Evolutionary conservation across 805 yeast species (phyloP), one percentile per base, ranked within the genome.

Genomic region (Candida nonsorbophila): DNA sequence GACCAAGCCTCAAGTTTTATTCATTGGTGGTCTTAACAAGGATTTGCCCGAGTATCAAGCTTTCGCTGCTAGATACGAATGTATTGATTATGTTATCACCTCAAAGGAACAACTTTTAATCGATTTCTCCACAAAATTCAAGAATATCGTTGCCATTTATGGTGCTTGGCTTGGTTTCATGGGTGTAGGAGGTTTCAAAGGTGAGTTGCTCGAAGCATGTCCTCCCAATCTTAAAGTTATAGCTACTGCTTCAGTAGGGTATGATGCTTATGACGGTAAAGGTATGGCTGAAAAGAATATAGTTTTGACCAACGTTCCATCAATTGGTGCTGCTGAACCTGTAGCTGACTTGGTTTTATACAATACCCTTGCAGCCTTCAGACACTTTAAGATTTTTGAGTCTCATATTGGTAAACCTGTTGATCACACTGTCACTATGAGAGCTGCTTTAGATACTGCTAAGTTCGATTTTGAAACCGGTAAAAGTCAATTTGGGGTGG

Each of bases 261-360:
- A 57, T 41, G 79, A 77, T 36, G 62, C 61, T 11, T 65, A 68
- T 34, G 77, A 76, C 42, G 53, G 64, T 0, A 53, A 44, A 0
- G 55, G 52, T 1, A 50, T 78, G 55, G 45, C 52, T 5, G 41
- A 49, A 7, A 49, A 53, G 24, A 69, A 68, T 9, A 72, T 84
- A 16, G 44, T 57, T 6, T 60, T 84, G 36, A 73, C 83, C 36
- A 79, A 84, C 45, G 77, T 77, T 14, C 68, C 71, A 1, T 48
- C 65, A 14, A 47, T 32, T 72, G 84, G 49, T 57, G 76, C 81
- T 0, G 74, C 83, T 1, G 73, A 65, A 22, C 79, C 82, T 10
- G 94, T 84, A 16, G 83, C 88, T 3, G 94, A 84, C 38, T 56
- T 78, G 34, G 90, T 79, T 3, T 55, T 81, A 25, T 69, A 59